Evolutionary conservation across 2,329 filamentous ascomycete genomes (phyloP).

Genomic region (Exophiala sp.): DNA sequence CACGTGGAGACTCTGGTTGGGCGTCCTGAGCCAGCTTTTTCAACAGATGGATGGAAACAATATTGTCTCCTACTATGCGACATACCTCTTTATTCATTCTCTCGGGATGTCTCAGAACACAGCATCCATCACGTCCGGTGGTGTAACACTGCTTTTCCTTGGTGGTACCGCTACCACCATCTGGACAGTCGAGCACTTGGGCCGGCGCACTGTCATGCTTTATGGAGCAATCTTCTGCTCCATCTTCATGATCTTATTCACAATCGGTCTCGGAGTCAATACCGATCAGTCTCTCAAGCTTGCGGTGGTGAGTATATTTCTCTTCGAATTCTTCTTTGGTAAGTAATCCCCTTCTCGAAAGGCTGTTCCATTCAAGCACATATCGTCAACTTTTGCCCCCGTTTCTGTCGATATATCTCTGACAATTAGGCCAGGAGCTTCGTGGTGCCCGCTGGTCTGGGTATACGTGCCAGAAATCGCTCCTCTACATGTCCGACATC

Average conservation of each 20-base stretch:
- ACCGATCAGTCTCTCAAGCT: slow-evolving; percentile 15
- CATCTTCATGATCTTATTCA: slow-evolving; percentile 18
- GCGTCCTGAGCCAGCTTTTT: slow-evolving; percentile 17
- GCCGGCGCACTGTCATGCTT: slow-evolving; percentile 15
- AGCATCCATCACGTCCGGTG: slow-evolving; percentile 18
- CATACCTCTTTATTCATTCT: slow-evolving; percentile 26
- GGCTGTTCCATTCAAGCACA: no score
- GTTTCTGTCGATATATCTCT: no score
- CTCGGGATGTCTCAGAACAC: slow-evolving; percentile 25
- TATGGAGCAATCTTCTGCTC: slow-evolving; percentile 19
- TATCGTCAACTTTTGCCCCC: no score
- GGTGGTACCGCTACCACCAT: slow-evolving; percentile 20
- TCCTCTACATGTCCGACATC: slow-evolving; percentile 49
- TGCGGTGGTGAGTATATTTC: slow-evolving; percentile 17
- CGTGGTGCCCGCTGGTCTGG: slow-evolving; percentile 18
- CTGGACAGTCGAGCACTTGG: slow-evolving; percentile 17
- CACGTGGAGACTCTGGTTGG: slow-evolving; percentile 20
- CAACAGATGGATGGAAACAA: slow-evolving; percentile 22
- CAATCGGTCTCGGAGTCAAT: slow-evolving; percentile 17
- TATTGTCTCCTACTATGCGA: slow-evolving; percentile 22
- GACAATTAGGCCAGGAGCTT: neutral
- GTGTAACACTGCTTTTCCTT: slow-evolving; percentile 16
- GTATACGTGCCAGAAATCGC: slow-evolving; percentile 49
- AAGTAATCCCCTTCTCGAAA: no score
- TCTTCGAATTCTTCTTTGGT: slow-evolving; percentile 18